Percentiles rank a stretch among this genome's conserved stretches.
phyloP scores from a whole-genome alignment of 1,284 basidiomycete genomes.

The Agaricales sp. region DNA sequence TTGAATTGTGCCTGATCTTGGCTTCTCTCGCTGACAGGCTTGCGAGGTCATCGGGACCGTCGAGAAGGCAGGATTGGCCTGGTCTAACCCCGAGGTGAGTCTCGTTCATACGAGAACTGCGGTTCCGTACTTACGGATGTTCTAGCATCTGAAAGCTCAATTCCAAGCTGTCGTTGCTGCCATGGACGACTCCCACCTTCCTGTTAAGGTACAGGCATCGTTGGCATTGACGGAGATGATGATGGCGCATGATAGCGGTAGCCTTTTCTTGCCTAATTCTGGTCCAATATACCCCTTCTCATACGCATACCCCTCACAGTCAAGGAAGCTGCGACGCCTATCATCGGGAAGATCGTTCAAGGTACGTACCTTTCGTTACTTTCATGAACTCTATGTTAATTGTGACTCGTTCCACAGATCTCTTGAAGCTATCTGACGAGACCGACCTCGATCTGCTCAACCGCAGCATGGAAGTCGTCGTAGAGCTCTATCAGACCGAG shows the following conservation, averaged over 20 bases:
- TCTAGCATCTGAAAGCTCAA: slow-evolving; percentile 50
- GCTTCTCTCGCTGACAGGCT: slow-evolving; percentile 35
- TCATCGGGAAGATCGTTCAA: slow-evolving; percentile 83
- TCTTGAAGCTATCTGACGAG: slow-evolving; percentile 82
- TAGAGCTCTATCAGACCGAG: slow-evolving; percentile 78
- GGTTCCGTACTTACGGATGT: slow-evolving; percentile 1
- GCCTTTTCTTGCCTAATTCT: slow-evolving; percentile 11
- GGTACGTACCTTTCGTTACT: slow-evolving; percentile 30
- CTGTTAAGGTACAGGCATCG: slow-evolving; percentile 79
- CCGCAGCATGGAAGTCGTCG: slow-evolving; percentile 76
- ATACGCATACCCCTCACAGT: slow-evolving; percentile 30
- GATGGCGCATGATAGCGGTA: slow-evolving; percentile 52
- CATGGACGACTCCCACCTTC: slow-evolving; percentile 70
- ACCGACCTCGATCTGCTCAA: slow-evolving; percentile 85
- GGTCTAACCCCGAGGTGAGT: slow-evolving; percentile 55
- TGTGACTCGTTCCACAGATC: slow-evolving; percentile 31
- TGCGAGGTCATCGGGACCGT: slow-evolving; percentile 71
- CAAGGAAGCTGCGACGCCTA: slow-evolving; percentile 61
- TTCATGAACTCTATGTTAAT: background rate
- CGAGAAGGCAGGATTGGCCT: slow-evolving; percentile 55
- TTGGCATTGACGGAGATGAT: slow-evolving; percentile 76
- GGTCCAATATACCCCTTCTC: background rate
- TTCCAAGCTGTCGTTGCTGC: slow-evolving; percentile 51
- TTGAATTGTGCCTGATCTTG: slow-evolving; percentile 6
- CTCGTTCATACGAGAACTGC: slow-evolving; percentile 3